These are phyloP conservation scores for Cadophora sp. DNA, from an alignment of 2,329 filamentous ascomycete genomes.

Conservation along the genomic window DNA sequence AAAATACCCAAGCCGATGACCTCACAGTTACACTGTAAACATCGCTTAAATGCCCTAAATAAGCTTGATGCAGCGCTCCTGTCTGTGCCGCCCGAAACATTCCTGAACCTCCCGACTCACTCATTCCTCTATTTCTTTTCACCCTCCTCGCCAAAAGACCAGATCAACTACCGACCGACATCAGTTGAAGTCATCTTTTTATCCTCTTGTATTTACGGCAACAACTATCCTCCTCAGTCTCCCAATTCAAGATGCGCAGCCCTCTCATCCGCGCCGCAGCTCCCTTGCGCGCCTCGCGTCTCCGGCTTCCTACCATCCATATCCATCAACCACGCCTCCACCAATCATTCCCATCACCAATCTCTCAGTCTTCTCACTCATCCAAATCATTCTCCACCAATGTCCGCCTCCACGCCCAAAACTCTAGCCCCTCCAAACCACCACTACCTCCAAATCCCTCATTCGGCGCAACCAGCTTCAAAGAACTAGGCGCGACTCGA, in stretches of 20 bases:
- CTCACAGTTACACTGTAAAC: background rate
- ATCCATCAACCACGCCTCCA: background rate
- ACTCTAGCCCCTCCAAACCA: background rate
- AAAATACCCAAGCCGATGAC: background rate
- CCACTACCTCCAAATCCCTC: constrained; percentile 13
- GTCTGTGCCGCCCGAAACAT: background rate
- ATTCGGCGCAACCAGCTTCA: constrained; percentile 22
- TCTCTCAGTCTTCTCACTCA: background rate
- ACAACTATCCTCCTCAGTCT: background rate
- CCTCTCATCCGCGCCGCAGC: background rate
- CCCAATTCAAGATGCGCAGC: background rate
- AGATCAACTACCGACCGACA: background rate
- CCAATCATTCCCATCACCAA: background rate
- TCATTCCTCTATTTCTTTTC: background rate
- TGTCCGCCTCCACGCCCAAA: background rate
- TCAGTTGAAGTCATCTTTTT: too few species aligned
- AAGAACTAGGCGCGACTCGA: constrained; percentile 27
- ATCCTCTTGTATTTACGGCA: too few species aligned
- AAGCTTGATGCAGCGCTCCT: constrained; percentile 7
- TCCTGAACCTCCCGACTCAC: background rate
- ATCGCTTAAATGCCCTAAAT: background rate
- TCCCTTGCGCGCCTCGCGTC: background rate
- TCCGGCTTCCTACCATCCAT: background rate
- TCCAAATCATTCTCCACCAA: background rate
- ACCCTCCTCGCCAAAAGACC: background rate